Conservation (phyloP, 2,329 filamentous ascomycete species). For the Shiraia bambusicola region DNA sequence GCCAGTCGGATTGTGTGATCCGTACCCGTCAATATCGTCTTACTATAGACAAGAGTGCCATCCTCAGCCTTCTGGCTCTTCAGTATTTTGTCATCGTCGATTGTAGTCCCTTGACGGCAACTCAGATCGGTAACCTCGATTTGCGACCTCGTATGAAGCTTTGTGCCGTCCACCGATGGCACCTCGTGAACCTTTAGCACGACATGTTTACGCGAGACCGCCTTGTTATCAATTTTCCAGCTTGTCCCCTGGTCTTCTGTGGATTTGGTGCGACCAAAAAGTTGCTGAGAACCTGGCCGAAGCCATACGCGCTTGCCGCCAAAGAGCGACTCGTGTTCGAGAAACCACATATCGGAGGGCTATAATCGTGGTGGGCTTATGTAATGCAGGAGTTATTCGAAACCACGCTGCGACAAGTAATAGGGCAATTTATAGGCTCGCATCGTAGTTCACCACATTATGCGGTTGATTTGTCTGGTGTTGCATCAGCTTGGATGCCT, state of each 20-base stretch:
- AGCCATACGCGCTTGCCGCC: slow-evolving; percentile 74
- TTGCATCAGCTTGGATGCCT: no score
- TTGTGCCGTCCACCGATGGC: slow-evolving; percentile 64
- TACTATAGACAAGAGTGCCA: slow-evolving; percentile 28
- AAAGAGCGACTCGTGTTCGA: slow-evolving; percentile 59
- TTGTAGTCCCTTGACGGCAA: slow-evolving; percentile 72
- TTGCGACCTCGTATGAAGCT: slow-evolving; percentile 65
- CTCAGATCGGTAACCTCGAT: slow-evolving; percentile 80
- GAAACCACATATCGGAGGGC: slow-evolving; percentile 51
- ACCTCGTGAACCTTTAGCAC: slow-evolving; percentile 71
- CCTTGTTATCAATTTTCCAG: slow-evolving; percentile 71
- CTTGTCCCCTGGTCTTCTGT: slow-evolving; percentile 47
- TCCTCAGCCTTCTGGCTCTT: slow-evolving; percentile 58
- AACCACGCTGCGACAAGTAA: no score
- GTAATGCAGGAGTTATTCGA: background rate
- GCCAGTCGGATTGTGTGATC: slow-evolving; percentile 72
- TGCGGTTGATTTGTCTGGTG: background rate
- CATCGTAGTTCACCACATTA: no score
- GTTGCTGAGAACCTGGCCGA: slow-evolving; percentile 78
- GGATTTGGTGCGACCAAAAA: slow-evolving; percentile 78
- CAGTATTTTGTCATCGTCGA: slow-evolving; percentile 70
- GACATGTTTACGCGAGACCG: slow-evolving; percentile 86
- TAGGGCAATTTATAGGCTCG: background rate
- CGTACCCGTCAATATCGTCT: slow-evolving; percentile 25
- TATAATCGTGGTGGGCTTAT: background rate